phyloP scores from a whole-genome alignment of 2,329 filamentous ascomycete genomes.

The Rhinocladiella similis region DNA sequence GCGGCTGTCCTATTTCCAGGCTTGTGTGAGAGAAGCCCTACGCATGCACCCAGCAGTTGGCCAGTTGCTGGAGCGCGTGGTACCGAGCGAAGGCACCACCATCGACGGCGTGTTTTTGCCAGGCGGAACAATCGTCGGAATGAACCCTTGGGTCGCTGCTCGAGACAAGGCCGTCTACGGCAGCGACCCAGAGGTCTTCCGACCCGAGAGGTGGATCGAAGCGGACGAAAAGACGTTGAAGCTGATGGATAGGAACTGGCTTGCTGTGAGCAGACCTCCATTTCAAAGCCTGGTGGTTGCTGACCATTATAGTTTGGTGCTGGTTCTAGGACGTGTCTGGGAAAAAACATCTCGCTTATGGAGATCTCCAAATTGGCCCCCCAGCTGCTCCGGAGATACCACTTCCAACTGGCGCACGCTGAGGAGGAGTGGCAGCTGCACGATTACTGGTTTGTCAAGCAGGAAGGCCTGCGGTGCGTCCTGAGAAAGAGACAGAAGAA shows the following conservation, averaged over 20 bases:
- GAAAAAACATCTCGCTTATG: constrained; percentile 39
- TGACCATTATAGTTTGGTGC: constrained; percentile 29
- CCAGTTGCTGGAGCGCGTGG: constrained; percentile 52
- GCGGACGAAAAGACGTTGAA: constrained; percentile 32
- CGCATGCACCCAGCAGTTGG: constrained; percentile 51
- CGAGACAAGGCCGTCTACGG: constrained; percentile 67
- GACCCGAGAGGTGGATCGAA: constrained; percentile 66
- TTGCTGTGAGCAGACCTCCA: constrained; percentile 43
- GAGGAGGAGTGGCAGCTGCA: neutral
- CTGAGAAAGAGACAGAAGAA: neutral
- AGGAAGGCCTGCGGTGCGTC: neutral
- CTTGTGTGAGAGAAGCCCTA: constrained; percentile 53
- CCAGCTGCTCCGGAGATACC: constrained; percentile 26
- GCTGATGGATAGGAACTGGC: constrained; percentile 38
- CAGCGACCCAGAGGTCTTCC: constrained; percentile 61
- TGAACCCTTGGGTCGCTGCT: constrained; percentile 72
- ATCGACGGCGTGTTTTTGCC: neutral
- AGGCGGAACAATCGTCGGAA: constrained; percentile 62
- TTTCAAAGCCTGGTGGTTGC: constrained; percentile 32
- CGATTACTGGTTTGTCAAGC: constrained; percentile 15
- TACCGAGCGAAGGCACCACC: constrained; percentile 40
- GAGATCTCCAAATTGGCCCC: constrained; percentile 40
- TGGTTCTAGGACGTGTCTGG: constrained; percentile 32
- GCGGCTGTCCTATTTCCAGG: constrained; percentile 46
- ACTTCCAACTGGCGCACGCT: constrained; percentile 9